phyloP scores from a whole-genome alignment of 169 alveolate species.

The Pseudocohnilembus persalinus region DNA sequence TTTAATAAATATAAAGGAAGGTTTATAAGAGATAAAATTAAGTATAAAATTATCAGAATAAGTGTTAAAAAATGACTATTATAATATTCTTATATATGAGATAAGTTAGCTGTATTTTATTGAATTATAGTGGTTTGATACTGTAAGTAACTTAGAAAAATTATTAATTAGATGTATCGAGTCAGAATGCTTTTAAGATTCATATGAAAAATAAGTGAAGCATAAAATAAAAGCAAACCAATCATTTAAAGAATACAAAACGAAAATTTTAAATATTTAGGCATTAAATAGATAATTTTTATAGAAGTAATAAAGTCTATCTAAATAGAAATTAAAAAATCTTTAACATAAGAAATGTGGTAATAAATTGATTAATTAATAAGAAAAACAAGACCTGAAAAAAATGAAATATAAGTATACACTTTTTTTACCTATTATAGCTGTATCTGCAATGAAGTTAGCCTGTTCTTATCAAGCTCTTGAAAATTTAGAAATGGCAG shows the following conservation, averaged over 20 bases:
- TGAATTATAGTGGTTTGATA: neutral
- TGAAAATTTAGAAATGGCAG: neutral
- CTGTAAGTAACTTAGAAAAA: neutral
- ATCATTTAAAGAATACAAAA: no score
- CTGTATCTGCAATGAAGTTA: neutral
- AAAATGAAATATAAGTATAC: no score
- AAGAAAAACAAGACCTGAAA: no score
- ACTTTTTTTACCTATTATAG: neutral
- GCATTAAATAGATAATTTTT: no score
- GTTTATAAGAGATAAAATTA: neutral
- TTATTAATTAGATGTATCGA: neutral
- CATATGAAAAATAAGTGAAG: neutral
- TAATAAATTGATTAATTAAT: no score
- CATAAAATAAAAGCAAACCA: neutral
- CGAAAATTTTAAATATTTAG: neutral
- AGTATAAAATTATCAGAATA: neutral
- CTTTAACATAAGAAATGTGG: no score
- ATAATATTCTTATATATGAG: neutral
- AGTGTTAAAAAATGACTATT: neutral
- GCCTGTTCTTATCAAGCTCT: neutral
- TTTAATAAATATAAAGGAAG: neutral
- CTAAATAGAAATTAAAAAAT: no score
- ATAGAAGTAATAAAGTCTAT: neutral
- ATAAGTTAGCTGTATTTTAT: neutral
- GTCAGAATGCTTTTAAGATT: neutral